Base-by-base conservation (phyloP, 805 yeast genomes). In the Pichia kluyveri region DNA sequence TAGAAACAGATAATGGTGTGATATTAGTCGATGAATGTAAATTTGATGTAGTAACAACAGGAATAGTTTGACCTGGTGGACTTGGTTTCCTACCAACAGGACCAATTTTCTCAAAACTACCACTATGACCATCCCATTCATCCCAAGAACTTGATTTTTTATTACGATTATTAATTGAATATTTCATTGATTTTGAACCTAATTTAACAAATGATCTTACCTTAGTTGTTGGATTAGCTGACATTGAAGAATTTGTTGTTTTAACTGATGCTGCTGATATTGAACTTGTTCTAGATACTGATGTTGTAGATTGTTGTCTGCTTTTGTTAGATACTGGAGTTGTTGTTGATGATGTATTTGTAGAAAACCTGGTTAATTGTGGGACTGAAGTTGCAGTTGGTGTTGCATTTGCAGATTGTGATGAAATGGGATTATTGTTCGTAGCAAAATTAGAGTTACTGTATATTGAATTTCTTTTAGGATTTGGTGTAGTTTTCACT, bases 81-180 rank as follows among this genome's bases (percentile, higher is more conserved):
- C 60, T 61, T 1, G 68, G 68, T 30, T 56, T 57, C 41, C 59
- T 62, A 12, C 68, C 68, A 28, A 64, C 68, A 9, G 65, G 66
- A 0, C 68, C 68, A 19, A 64, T 26, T 41, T 64, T 64, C 43
- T 63, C 68, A 48, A 64, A 64, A 15, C 56, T 41, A 8, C 50
- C 52, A 37, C 53, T 47, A 27, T 42, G 48, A n/a, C 51, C 51
- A 48, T 48, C 51, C 51, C 51, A 48, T 8, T 26, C 43, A 34
- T 45, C 46, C 38, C 44, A 38, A 9, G 37, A 39, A 28, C 28
- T 28, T 28, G 30, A 38, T 17, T 37, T 37, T 18, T 37, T 37
- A 37, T 2, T 11, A 9, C 19, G 38, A n/a, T 28, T 41, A 26
- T 41, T 48, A 2, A 12, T 34, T 34, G 37, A 34, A 34, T 34